phyloP scores from a whole-genome alignment of 192 early-diverging fungal species.

The Diversispora epigaea region DNA sequence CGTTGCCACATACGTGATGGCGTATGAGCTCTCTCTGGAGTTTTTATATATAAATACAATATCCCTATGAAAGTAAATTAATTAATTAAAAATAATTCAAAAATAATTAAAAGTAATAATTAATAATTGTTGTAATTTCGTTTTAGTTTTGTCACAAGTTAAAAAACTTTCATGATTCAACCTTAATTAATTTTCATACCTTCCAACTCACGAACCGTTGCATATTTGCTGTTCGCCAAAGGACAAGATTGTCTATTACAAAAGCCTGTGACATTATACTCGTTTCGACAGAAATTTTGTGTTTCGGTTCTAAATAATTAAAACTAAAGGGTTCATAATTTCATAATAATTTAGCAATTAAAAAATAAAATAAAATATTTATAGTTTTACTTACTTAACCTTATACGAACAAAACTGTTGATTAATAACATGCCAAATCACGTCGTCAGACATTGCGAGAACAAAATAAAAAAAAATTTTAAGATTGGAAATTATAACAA shows the following conservation, averaged over 20 bases:
- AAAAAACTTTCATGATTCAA: too few relatives aligned
- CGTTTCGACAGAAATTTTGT: slow-evolving; percentile 92
- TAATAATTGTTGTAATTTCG: neutral
- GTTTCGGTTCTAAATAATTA: slow-evolving; percentile 63
- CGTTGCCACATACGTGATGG: slow-evolving; percentile 93
- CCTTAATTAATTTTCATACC: slow-evolving; percentile 42
- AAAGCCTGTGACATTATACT: slow-evolving; percentile 94
- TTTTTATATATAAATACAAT: slow-evolving; percentile 93
- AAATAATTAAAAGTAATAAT: neutral
- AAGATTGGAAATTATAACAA: too few relatives aligned
- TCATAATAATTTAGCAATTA: neutral
- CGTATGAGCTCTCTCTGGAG: slow-evolving; percentile 91
- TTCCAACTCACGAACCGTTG: slow-evolving; percentile 85
- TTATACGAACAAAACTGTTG: slow-evolving; percentile 98
- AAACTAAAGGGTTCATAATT: neutral
- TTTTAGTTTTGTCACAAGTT: too few relatives aligned
- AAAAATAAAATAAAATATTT: neutral
- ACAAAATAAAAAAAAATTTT: slow-evolving; percentile 26
- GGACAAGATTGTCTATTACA: slow-evolving; percentile 95
- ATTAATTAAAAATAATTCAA: neutral
- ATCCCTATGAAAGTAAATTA: slow-evolving; percentile 45
- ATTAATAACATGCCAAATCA: slow-evolving; percentile 96
- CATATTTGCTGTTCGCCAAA: slow-evolving; percentile 92
- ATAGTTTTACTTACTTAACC: slow-evolving; percentile 71
- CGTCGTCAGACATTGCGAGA: slow-evolving; percentile 57